phyloP scores from a whole-genome alignment of 345 rosid genomes.

The Syzygium jambos region DNA sequence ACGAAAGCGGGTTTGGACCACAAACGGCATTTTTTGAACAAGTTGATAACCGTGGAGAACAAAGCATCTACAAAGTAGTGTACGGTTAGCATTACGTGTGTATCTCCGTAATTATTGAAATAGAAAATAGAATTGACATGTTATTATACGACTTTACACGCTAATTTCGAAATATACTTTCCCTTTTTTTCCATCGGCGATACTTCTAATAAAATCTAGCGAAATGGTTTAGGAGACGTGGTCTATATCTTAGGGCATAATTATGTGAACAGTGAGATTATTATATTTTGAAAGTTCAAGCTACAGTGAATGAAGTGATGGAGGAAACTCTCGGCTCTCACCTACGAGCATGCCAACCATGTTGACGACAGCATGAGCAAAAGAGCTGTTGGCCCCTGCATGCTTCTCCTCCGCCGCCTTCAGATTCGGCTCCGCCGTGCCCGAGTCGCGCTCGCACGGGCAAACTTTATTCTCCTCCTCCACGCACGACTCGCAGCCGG shows the following conservation, averaged over 20 bases:
- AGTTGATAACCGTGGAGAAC: neutral
- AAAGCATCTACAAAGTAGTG: neutral
- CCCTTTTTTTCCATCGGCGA: neutral
- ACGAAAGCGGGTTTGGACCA: neutral
- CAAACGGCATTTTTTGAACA: neutral
- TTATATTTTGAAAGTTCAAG: neutral
- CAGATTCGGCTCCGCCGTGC: neutral
- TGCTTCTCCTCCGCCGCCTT: neutral
- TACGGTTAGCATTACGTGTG: neutral
- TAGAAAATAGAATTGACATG: neutral
- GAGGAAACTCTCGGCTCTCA: constrained; percentile 1
- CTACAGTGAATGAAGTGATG: neutral
- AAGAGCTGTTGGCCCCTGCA: constrained; percentile 30
- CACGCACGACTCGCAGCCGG: constrained; percentile 19
- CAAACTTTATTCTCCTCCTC: constrained; percentile 24
- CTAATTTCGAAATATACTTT: neutral
- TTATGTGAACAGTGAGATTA: too few relatives aligned
- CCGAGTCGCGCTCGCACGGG: constrained; percentile 10
- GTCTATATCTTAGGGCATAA: neutral
- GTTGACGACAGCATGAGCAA: constrained; percentile 62
- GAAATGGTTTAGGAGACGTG: neutral
- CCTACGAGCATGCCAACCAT: constrained; percentile 92
- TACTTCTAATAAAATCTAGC: neutral
- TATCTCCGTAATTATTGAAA: neutral
- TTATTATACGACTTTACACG: neutral